Conservation (phyloP, 140 eudicot genomes). For the Stevia rebaudiana region DNA sequence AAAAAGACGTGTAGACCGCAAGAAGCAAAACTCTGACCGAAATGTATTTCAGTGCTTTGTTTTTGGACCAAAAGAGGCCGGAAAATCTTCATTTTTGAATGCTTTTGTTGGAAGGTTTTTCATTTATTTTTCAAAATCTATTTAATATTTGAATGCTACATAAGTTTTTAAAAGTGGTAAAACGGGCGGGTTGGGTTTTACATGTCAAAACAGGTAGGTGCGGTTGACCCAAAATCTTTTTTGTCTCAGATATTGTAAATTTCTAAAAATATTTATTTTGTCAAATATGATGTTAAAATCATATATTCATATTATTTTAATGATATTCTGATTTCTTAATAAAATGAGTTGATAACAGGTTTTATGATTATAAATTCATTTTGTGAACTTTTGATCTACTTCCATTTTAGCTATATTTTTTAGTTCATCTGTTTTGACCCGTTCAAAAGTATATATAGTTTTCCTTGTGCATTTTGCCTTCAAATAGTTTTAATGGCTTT, state of each 20-base stretch:
- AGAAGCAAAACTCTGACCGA: slow-evolving; percentile 81
- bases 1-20: slow-evolving; percentile 80
- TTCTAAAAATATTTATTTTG: too few species aligned
- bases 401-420: too few species aligned
- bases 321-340: background rate
- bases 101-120: slow-evolving; percentile 75
- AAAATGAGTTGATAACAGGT: background rate
- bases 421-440: too few species aligned
- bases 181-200: background rate
- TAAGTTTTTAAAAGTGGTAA: slow-evolving; percentile 1
- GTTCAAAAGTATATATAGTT: too few species aligned
- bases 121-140: too few species aligned
- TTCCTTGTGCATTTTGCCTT: too few species aligned
- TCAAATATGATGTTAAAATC: slow-evolving; percentile 5
- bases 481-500: too few species aligned
- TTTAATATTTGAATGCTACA: too few species aligned
- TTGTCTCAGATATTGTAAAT: too few species aligned
- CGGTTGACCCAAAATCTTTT: background rate
- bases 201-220: background rate
- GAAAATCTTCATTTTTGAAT: slow-evolving; percentile 66
- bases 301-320: background rate
- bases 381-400: background rate
- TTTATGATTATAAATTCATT: background rate
- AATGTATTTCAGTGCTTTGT: slow-evolving; percentile 88
- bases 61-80: slow-evolving; percentile 85